These are phyloP conservation scores for Gyromitra esculenta DNA, from an alignment of 2,329 filamentous ascomycete species.

Conservation along the genomic window DNA sequence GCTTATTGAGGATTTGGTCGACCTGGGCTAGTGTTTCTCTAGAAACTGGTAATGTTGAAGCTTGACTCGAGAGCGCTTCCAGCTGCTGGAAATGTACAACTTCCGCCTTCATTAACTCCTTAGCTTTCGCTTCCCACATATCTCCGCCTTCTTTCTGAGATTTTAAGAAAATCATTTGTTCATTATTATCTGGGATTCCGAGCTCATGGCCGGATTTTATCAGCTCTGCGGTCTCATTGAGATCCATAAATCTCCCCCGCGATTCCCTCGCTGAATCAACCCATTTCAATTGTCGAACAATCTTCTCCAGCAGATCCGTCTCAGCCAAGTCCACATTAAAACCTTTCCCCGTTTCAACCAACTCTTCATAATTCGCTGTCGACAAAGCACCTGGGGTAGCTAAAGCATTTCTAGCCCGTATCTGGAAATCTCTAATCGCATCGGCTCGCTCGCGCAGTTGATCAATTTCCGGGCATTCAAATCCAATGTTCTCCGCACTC, in stretches of 20 bases:
- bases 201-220: slow-evolving; percentile 80
- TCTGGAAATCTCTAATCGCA: slow-evolving; percentile 84
- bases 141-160: slow-evolving; percentile 80
- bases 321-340: slow-evolving; percentile 94
- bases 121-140: slow-evolving; percentile 91
- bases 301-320: slow-evolving; percentile 79
- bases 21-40: slow-evolving; percentile 81
- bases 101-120: slow-evolving; percentile 91
- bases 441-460: slow-evolving; percentile 85
- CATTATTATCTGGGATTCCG: slow-evolving; percentile 80
- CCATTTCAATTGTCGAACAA: slow-evolving; percentile 89
- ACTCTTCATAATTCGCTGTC: slow-evolving; percentile 81
- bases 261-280: slow-evolving; percentile 76
- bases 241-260: slow-evolving; percentile 72
- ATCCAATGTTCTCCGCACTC: slow-evolving; percentile 85
- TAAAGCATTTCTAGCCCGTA: slow-evolving; percentile 75
- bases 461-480: slow-evolving; percentile 90
- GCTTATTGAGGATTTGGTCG: slow-evolving; percentile 92
- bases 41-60: slow-evolving; percentile 80
- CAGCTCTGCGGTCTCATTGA: slow-evolving; percentile 81
- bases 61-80: slow-evolving; percentile 88
- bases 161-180: slow-evolving; percentile 78
- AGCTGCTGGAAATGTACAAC: slow-evolving; percentile 92
- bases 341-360: slow-evolving; percentile 86
- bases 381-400: slow-evolving; percentile 68